Evolutionary conservation across 768 basidiomycete species (phyloP).

Genomic region (Lanmaoa pseudosensibilis): DNA sequence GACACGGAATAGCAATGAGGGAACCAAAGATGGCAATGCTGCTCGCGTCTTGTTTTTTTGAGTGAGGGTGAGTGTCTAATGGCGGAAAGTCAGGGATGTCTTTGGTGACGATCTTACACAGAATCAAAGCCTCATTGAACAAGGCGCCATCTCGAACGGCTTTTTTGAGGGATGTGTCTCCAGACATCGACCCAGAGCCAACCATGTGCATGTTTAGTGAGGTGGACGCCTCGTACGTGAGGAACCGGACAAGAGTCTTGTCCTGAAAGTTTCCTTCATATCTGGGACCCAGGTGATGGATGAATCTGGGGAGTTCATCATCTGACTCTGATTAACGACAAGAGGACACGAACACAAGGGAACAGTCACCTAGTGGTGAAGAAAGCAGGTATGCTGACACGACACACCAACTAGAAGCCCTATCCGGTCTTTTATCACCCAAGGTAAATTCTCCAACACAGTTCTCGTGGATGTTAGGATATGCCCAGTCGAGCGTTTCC

Average conservation of each 20-base stretch:
- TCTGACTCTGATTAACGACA: slow-evolving; percentile 38
- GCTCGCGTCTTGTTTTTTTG: not conserved
- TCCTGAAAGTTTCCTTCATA: slow-evolving; percentile 80
- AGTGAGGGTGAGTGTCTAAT: slow-evolving; percentile 4
- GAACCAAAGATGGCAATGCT: slow-evolving; percentile 42
- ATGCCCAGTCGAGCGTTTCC: slow-evolving; percentile 62
- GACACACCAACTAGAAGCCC: slow-evolving; percentile 56
- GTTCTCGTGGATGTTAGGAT: slow-evolving; percentile 52
- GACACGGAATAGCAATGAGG: slow-evolving; percentile 58
- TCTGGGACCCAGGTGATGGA: slow-evolving; percentile 80
- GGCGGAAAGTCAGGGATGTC: slow-evolving; percentile 16
- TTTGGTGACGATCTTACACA: slow-evolving; percentile 41
- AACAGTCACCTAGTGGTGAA: slow-evolving; percentile 50
- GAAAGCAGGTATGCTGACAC: slow-evolving; percentile 65
- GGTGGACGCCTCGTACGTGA: slow-evolving; percentile 84
- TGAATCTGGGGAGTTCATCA: slow-evolving; percentile 69
- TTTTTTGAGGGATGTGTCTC: slow-evolving; percentile 38
- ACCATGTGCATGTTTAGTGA: slow-evolving; percentile 78
- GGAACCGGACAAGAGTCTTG: slow-evolving; percentile 61
- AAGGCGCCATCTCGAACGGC: slow-evolving; percentile 43
- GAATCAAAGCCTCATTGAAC: slow-evolving; percentile 39
- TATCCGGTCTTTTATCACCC: slow-evolving; percentile 50
- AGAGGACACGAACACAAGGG: not conserved
- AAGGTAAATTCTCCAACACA: slow-evolving; percentile 46
- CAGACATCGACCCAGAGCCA: slow-evolving; percentile 45